Percentiles rank a stretch among this genome's conserved stretches.
Evolutionary conservation across 1,284 basidiomycete species (phyloP).

Genomic region (Cystobasidiaceae sp.): DNA sequence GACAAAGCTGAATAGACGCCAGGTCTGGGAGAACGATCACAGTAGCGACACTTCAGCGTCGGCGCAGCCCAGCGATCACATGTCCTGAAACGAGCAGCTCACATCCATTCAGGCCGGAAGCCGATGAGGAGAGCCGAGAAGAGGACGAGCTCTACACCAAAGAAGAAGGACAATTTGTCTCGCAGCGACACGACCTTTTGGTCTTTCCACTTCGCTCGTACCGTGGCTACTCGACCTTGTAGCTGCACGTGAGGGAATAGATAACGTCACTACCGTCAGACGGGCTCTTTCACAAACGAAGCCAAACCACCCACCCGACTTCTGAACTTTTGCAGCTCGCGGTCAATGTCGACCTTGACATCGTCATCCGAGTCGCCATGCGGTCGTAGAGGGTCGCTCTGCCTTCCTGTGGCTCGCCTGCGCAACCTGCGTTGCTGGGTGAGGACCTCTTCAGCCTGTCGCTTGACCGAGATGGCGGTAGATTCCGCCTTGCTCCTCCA

Average conservation of each 20-base stretch:
- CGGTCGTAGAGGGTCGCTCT: no score
- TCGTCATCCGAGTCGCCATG: conserved; percentile 5
- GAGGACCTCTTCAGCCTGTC: conserved; percentile 27
- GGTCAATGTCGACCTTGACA: conserved; percentile 7
- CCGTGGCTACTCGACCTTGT: conserved; percentile 32
- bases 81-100: not conserved
- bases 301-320: not conserved
- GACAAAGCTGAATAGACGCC: conserved; percentile 41
- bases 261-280: no score
- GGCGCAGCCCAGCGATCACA: no score
- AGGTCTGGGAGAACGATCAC: conserved; percentile 35
- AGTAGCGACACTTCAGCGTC: no score
- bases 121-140: conserved; percentile 41
- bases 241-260: no score
- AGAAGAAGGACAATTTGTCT: conserved; percentile 44
- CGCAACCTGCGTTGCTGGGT: conserved; percentile 2
- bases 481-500: conserved; percentile 18
- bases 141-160: conserved; percentile 44
- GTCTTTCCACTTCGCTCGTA: conserved; percentile 43
- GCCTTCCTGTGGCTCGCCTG: conserved; percentile 1
- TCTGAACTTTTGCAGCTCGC: conserved; percentile 14
- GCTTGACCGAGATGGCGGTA: conserved; percentile 17
- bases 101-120: conserved; percentile 35
- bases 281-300: no score
- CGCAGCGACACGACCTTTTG: conserved; percentile 40